Base-by-base conservation (phyloP, 805 yeast species). In the Kazachstania africana region DNA sequence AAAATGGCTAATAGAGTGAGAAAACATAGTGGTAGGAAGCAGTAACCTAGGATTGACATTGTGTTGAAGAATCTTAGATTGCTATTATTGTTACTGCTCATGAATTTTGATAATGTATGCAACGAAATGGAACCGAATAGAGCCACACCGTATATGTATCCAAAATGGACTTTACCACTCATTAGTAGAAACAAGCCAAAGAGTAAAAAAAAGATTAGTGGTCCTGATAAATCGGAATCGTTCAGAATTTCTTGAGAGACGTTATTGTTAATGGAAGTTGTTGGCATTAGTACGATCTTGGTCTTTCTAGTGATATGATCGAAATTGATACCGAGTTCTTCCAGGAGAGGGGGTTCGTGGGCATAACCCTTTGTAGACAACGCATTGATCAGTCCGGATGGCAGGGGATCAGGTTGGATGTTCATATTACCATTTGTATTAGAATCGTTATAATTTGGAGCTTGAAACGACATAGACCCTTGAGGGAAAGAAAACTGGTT, bases 101-200 rank as follows among this genome's bases (percentile, higher is more conserved):
- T 91, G 39, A 84, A 64, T 53, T 80, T 85, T 55, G 93, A 79
- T 36, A 91, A 63, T 44, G 72, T 71, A 57, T 87, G 96, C 42
- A 85, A 70, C 20, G 94, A 75, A 12, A 83, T 52, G 2, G 94
- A 79, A 12, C 98, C 98, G 44, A 88, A 75, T 26, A 91, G 59
- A 0, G 95, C 97, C 26, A 91, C 94, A 24, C 98, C 97, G 50
- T 91, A 91, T 30, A 91, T 81, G 55, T 91, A 91, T 2, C 97
- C 97, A 53, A 91, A 91, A 55, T 91, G 97, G 12, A 88, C 81
- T 55, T 88, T 91, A 4, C 98, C 97, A 1, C 94, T 77, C 27
- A 87, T 64, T 31, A 88, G 61, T 33, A 91, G 62, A 37, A 79
- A 73, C 1, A 85, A 69, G 14, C 95, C 98, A 51, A 88, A 88